Percentiles rank a stretch among this genome's conserved stretches.
These are phyloP conservation scores for Fusarium paranaense DNA, from an alignment of 2,329 filamentous ascomycete genomes.

Conservation along the genomic window DNA sequence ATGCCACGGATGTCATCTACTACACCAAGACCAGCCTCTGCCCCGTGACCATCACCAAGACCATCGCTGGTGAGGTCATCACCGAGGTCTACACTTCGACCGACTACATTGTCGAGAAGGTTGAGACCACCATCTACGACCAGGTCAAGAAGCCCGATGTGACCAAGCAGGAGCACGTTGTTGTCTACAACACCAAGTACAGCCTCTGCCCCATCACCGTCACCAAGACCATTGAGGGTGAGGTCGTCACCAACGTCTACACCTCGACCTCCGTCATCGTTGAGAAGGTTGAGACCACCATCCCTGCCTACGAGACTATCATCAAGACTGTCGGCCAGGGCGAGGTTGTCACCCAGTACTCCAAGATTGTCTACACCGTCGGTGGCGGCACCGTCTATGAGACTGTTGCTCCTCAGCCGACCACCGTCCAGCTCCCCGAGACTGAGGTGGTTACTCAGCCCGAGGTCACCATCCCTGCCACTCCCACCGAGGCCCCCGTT, in stretches of 20 bases:
- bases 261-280: conserved; percentile 44
- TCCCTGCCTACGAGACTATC: conserved; percentile 47
- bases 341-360: conserved; percentile 42
- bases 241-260: conserved; percentile 41
- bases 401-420: conserved; percentile 48
- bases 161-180: conserved; percentile 47
- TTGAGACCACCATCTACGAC: conserved; percentile 49
- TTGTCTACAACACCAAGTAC: conserved; percentile 56
- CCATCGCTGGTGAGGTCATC: conserved; percentile 42
- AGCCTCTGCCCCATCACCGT: conserved; percentile 56
- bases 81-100: conserved; percentile 44
- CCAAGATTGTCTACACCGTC: conserved; percentile 41
- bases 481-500: conserved; percentile 35
- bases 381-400: conserved; percentile 41
- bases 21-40: conserved; percentile 58
- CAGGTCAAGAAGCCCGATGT: conserved; percentile 53
- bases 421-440: conserved; percentile 41
- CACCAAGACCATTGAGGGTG: conserved; percentile 47
- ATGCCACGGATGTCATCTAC: conserved; percentile 49
- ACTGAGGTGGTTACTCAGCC: conserved; percentile 40
- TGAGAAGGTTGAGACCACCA: conserved; percentile 54
- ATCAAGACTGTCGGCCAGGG: conserved; percentile 37
- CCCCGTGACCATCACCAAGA: conserved; percentile 54
- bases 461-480: conserved; percentile 35
- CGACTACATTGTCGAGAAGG: conserved; percentile 46